phyloP scores from a whole-genome alignment of 2,329 filamentous ascomycete species.

The Dactylellina parvicollis region DNA sequence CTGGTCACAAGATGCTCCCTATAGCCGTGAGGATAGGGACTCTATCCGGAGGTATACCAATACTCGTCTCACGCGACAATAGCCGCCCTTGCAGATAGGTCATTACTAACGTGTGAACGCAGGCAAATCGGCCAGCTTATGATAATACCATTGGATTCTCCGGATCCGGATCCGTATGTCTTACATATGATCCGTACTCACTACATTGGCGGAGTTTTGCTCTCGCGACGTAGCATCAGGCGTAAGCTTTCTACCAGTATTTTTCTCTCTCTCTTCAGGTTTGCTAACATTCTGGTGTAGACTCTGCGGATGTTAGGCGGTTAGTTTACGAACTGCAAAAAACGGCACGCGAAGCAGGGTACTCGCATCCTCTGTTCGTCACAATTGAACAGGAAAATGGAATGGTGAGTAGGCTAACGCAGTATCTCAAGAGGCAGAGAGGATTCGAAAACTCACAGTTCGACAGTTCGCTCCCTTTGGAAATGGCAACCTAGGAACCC shows the following conservation, averaged over 20 bases:
- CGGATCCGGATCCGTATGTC: conserved; percentile 40
- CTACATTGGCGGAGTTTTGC: conserved; percentile 85
- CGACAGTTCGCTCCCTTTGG: conserved; percentile 58
- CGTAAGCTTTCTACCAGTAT: conserved; percentile 65
- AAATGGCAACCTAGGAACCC: conserved; percentile 61
- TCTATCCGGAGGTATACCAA: conserved; percentile 43
- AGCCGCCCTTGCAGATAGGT: neutral
- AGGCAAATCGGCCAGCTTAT: conserved; percentile 78
- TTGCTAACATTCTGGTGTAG: conserved; percentile 64
- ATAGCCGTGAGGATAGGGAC: conserved; percentile 48
- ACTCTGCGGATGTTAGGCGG: conserved; percentile 86
- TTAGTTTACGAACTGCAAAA: conserved; percentile 91
- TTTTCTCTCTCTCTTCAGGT: neutral
- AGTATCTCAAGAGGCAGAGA: neutral
- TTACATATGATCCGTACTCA: conserved; percentile 76
- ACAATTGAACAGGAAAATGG: conserved; percentile 97
- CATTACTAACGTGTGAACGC: neutral
- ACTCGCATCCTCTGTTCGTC: conserved; percentile 87
- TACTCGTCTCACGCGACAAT: neutral
- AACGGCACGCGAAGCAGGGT: conserved; percentile 88
- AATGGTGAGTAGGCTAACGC: conserved; percentile 56
- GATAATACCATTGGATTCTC: conserved; percentile 68
- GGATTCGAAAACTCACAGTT: conserved; percentile 38
- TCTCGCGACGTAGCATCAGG: conserved; percentile 86
- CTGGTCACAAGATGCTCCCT: conserved; percentile 50